Conservation (phyloP, 75 land plant genomes). For the Selaginella moellendorffii region DNA sequence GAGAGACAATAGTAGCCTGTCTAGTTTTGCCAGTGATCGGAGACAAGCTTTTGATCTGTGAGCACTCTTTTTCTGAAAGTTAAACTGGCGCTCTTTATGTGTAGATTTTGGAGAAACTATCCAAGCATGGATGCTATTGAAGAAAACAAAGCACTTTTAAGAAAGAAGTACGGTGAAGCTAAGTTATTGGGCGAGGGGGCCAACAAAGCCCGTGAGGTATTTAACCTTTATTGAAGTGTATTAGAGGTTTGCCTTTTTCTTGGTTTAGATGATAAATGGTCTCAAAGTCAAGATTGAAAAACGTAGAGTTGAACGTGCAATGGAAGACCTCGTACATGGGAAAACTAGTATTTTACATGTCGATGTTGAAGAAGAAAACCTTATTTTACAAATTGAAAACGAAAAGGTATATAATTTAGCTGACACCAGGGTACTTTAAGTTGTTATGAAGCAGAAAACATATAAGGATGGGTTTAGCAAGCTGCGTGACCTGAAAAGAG, state of each 20-base stretch:
- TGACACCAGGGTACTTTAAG: too few species aligned
- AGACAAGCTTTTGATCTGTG: constrained; percentile 7
- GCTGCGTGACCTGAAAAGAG: constrained; percentile 21
- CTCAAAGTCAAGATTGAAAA: constrained; percentile 20
- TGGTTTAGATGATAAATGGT: constrained; percentile 14
- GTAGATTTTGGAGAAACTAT: constrained; percentile 13
- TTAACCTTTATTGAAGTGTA: too few species aligned
- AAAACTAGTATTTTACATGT: neutral
- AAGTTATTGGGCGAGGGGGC: constrained; percentile 19
- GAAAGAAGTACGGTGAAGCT: constrained; percentile 18
- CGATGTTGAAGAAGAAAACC: constrained; percentile 19
- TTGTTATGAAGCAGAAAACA: constrained; percentile 8
- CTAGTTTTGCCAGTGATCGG: constrained; percentile 3
- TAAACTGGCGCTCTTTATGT: neutral
- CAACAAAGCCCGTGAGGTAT: constrained; percentile 21
- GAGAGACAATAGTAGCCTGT: neutral
- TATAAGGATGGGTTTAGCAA: constrained; percentile 23
- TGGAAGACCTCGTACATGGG: constrained; percentile 8
- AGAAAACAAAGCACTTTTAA: constrained; percentile 23
- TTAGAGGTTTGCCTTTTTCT: neutral
- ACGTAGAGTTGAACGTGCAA: constrained; percentile 19
- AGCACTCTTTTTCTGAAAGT: neutral
- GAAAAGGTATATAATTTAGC: constrained; percentile 23
- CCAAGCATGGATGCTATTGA: constrained; percentile 18
- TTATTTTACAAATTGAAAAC: constrained; percentile 16